Base-by-base conservation (phyloP, 352 stramenopile genomes). In the Peronosclerospora sorghi region DNA sequence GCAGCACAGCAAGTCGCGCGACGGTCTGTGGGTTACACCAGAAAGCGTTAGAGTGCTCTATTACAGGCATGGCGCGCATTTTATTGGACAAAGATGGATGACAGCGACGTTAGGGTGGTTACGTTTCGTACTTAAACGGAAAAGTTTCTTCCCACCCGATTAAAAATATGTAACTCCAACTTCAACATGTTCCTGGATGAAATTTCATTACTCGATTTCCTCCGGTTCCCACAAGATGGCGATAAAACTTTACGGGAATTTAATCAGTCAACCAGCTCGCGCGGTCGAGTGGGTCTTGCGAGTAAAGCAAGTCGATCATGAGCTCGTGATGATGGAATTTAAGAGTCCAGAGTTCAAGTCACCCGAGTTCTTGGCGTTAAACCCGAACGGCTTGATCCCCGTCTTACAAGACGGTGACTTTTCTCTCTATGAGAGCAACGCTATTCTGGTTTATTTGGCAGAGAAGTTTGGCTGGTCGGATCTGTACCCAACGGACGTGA, bases 361-460 rank as follows among this genome's bases (percentile, higher is more conserved):
- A 17, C n/a, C 62, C 10, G 59, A 67, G 24, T 74, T 64, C 41
- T 26, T 64, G n/a, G 39, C 36, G 1, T 32, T 68, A 17, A 71
- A 74, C 48, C 64, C 64, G 21, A 71, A 71, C 32, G 45, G 49
- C 8, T 27, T 66, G 13, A 62, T 74, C 9, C 64, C 64, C 1
- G 60, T 64, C 19, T 38, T 74, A 24, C 32, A 68, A 35, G 60
- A 74, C 39, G 64, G 54, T 17, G 58, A 66, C 42, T 71, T 74
- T 34, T 51, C 57, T 8, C 23, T 74, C 1, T 70, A 62, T 17
- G 63, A 73, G n/a, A 53, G 62, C 45, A 66, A 66, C 38, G 71
- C 71, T 18, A 83, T 83, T 41, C 36, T 83, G 28, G 44, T 32
- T 45, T 83, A 79, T 35, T 35, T 83, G 39, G 68, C 68, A 15